Base-by-base conservation (phyloP, 306 rosid genomes). In the Mimosa pudica region DNA sequence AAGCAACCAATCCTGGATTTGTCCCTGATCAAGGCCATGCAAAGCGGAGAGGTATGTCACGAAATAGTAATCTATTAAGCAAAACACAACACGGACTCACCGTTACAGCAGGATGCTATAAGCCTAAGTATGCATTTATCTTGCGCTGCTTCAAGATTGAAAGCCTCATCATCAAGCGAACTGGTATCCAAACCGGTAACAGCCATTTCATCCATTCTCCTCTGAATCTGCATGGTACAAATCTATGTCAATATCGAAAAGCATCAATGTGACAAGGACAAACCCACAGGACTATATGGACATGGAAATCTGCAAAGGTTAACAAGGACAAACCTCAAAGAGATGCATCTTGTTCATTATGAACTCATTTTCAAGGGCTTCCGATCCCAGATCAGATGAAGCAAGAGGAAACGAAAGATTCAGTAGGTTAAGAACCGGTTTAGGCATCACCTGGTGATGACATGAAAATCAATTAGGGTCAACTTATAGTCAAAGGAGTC, bases 121-220 rank as follows among this genome's bases (percentile, higher is more conserved):
- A 95, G 97, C 90, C 92, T 88, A 80, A 95, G 83, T 60, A 93
- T 91, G 87, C 98, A 93, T 84, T 89, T 90, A 85, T 95, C 99
- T 89, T 95, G 99, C 54, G 97, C 96, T 47, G 97, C 90, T 90
- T 95, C 99, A 24, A 85, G 57, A 82, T 85, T 86, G 82, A 95
- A 95, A 79, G 94, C 90, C 74, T 90, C 97, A 20, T 95, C 99
- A 69, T 93, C 98, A 73, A 95, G 91, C 70, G 82, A 83, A 49
- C 80, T 68, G 64, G 90, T 82, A 76, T 93, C 92, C 78, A 90
- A 80, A 74, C 97, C 96, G 30, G 78, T 84, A 80, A 61, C 77
- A 71, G 85, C 89, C 89, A 83, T 78, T 87, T 93, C 94, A 73
- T 91, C 99, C 87, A 93, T 87, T 87, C 77, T 82, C 73, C 80